A percentile compares a stretch with the other conserved stretches of the same genome.
These are phyloP conservation scores for Phytophthora hibernalis DNA, from an alignment of 352 stramenopile species.

Conservation along the genomic window DNA sequence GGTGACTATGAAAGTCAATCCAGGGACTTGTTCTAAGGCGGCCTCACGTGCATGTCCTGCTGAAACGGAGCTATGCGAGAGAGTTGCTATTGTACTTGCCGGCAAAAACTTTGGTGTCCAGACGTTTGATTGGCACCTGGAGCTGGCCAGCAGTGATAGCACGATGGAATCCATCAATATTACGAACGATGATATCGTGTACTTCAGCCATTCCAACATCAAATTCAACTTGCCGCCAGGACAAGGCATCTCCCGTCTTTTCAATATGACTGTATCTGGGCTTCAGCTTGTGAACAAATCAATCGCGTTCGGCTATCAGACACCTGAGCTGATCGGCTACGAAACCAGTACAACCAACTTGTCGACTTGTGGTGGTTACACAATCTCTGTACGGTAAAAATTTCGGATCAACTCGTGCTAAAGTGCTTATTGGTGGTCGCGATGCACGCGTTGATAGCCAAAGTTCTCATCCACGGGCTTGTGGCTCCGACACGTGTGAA, in stretches of 20 bases:
- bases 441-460: conserved; percentile 57
- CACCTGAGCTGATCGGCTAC: conserved; percentile 47
- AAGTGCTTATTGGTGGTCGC: conserved; percentile 59
- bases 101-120: conserved; percentile 65
- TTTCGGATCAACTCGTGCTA: conserved; percentile 52
- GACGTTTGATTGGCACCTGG: conserved; percentile 49
- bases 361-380: conserved; percentile 68
- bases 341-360: conserved; percentile 57
- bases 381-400: conserved; percentile 70
- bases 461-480: conserved; percentile 50
- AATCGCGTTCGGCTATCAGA: conserved; percentile 53
- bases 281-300: conserved; percentile 42
- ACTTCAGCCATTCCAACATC: conserved; percentile 67
- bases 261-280: conserved; percentile 47
- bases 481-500: conserved; percentile 38
- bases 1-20: conserved; percentile 42
- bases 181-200: conserved; percentile 47
- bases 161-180: conserved; percentile 42
- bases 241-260: conserved; percentile 48
- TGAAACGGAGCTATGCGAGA: conserved; percentile 54
- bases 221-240: conserved; percentile 61
- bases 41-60: conserved; percentile 39
- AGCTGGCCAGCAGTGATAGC: conserved; percentile 35
- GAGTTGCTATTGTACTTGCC: conserved; percentile 48
- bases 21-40: conserved; percentile 44